These are phyloP conservation scores for Geosmithia morbida DNA, from an alignment of 2,329 filamentous ascomycete species.

Conservation along the genomic window DNA sequence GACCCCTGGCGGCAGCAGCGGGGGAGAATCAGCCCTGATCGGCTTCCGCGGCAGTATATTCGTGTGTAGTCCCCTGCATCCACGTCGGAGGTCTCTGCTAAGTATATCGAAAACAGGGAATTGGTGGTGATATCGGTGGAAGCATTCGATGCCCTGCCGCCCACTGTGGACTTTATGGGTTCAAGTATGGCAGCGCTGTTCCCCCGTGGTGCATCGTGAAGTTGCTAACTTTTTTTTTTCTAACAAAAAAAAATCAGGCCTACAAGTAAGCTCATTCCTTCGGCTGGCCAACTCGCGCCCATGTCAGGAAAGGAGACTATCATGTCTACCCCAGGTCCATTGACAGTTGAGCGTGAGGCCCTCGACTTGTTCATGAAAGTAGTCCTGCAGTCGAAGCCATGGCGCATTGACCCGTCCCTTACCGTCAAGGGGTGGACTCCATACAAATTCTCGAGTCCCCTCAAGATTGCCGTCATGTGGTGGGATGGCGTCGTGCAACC, in stretches of 20 bases:
- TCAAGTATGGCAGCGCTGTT: constrained; percentile 4
- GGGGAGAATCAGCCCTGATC: constrained; percentile 33
- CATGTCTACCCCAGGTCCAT: constrained; percentile 15
- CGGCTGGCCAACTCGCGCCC: constrained; percentile 9
- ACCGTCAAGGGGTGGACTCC: constrained; percentile 18
- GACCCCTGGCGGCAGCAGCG: constrained; percentile 49
- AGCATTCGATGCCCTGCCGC: constrained; percentile 21
- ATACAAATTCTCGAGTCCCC: constrained; percentile 20
- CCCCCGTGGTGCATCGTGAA: background rate
- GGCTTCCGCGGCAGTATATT: constrained; percentile 25
- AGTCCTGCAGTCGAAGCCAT: constrained; percentile 14
- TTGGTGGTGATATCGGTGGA: constrained; percentile 27
- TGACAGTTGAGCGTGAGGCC: constrained; percentile 17
- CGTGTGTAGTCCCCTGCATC: constrained; percentile 5
- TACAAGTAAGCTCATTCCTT: constrained; percentile 14
- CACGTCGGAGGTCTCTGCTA: too few relatives aligned
- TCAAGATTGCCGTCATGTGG: constrained; percentile 46
- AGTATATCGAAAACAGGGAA: constrained; percentile 9
- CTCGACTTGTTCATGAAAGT: constrained; percentile 21
- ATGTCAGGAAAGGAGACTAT: constrained; percentile 21
- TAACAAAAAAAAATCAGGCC: too few relatives aligned
- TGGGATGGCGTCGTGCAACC: constrained; percentile 17
- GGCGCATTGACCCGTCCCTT: constrained; percentile 17
- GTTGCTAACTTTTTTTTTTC: background rate
- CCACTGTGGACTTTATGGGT: constrained; percentile 19